phyloP scores from a whole-genome alignment of 352 stramenopile genomes.

The Phytophthora syringae region DNA sequence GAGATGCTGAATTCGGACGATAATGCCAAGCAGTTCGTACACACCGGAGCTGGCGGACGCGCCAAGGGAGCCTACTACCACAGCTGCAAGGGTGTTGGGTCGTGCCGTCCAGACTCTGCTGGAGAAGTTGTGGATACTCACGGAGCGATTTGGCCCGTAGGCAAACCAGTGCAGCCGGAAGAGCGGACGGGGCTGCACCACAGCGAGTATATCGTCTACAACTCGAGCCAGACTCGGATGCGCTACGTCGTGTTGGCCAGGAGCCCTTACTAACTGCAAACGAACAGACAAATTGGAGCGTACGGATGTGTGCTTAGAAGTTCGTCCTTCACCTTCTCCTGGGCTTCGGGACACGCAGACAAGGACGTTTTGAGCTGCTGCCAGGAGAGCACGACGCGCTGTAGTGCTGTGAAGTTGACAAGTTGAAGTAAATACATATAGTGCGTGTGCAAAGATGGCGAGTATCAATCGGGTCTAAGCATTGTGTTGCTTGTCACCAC shows the following conservation, averaged over 20 bases:
- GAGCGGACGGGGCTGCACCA: slow-evolving; percentile 67
- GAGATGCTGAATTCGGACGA: slow-evolving; percentile 60
- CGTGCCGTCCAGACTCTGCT: slow-evolving; percentile 54
- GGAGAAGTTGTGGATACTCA: slow-evolving; percentile 63
- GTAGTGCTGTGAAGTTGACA: slow-evolving; percentile 26
- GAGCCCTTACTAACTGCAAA: slow-evolving; percentile 42
- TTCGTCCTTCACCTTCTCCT: slow-evolving; percentile 18
- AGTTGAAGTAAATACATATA: slow-evolving; percentile 33
- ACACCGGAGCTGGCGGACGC: slow-evolving; percentile 47
- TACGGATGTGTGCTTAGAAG: slow-evolving; percentile 33
- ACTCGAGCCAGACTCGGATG: slow-evolving; percentile 79
- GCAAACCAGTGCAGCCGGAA: slow-evolving; percentile 58
- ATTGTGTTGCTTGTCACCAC: slow-evolving; percentile 8
- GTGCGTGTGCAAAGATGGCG: slow-evolving; percentile 12
- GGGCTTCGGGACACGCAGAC: slow-evolving; percentile 16
- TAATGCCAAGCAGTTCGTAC: slow-evolving; percentile 55
- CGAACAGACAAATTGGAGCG: slow-evolving; percentile 18
- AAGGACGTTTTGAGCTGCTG: slow-evolving; percentile 19
- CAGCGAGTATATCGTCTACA: slow-evolving; percentile 91
- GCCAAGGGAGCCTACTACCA: slow-evolving; percentile 48
- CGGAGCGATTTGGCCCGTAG: slow-evolving; percentile 71
- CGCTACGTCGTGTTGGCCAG: slow-evolving; percentile 77
- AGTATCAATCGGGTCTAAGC: background rate
- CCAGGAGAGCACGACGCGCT: slow-evolving; percentile 12
- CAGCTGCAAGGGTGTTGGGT: slow-evolving; percentile 75